Conservation (phyloP, 2,329 filamentous ascomycete species). For the Monosporascus sp. region DNA sequence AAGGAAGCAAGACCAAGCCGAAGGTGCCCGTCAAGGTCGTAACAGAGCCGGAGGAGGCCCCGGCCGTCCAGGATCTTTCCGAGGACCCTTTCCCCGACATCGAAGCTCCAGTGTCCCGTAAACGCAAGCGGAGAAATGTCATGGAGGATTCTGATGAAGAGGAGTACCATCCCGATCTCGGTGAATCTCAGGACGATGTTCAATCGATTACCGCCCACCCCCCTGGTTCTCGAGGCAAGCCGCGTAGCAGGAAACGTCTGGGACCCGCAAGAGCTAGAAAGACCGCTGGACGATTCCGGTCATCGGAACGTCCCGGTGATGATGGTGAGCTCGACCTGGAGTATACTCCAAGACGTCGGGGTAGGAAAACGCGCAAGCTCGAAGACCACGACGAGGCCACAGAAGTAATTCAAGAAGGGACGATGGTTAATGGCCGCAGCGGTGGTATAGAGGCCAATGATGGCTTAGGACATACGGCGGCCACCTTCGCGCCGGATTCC, state of each 20-base stretch:
- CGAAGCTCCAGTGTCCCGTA: slow-evolving; percentile 12
- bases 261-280: slow-evolving; percentile 12
- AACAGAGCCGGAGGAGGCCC: slow-evolving; percentile 22
- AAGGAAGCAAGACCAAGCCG: slow-evolving; percentile 12
- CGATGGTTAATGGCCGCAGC: slow-evolving; percentile 7
- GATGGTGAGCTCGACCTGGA: slow-evolving; percentile 11
- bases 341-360: slow-evolving; percentile 15
- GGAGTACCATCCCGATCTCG: slow-evolving; percentile 20
- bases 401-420: slow-evolving; percentile 3
- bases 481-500: neutral
- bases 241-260: slow-evolving; percentile 12
- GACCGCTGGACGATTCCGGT: slow-evolving; percentile 10
- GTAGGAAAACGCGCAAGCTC: slow-evolving; percentile 15
- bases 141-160: slow-evolving; percentile 19
- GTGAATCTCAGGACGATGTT: slow-evolving; percentile 21
- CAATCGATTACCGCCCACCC: slow-evolving; percentile 9
- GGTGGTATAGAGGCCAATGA: neutral
- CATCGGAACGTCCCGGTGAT: slow-evolving; percentile 3
- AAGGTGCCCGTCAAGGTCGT: slow-evolving; percentile 24
- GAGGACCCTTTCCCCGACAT: slow-evolving; percentile 19
- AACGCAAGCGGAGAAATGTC: slow-evolving; percentile 21
- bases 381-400: slow-evolving; percentile 6
- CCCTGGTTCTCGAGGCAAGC: slow-evolving; percentile 7
- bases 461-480: neutral
- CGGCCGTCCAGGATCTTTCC: slow-evolving; percentile 13